Percentiles rank a stretch among this genome's conserved stretches.
Evolutionary conservation across 139 green algal species (phyloP).

Genomic region (Bryopsis sp.): DNA sequence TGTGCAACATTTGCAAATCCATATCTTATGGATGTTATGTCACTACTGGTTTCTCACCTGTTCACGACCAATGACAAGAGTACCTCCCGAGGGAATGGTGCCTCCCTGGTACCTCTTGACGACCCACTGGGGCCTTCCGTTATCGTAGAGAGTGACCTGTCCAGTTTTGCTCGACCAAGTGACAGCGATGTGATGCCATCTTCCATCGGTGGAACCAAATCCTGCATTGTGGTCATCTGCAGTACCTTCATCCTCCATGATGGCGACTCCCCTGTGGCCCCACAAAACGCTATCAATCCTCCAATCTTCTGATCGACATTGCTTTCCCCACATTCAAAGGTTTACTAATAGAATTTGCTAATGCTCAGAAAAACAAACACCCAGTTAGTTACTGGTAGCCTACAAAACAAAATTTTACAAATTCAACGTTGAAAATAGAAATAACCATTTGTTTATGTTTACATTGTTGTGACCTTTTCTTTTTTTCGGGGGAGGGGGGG

Average conservation of each 20-base stretch:
- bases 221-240: slow-evolving; percentile 61
- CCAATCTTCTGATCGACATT: too few species aligned
- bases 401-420: too few species aligned
- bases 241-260: slow-evolving; percentile 83
- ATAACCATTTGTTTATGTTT: too few species aligned
- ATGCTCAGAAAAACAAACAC: too few species aligned
- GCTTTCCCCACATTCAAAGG: too few species aligned
- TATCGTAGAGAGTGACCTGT: slow-evolving; percentile 58
- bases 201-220: slow-evolving; percentile 59
- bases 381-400: too few species aligned
- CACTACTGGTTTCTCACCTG: too few species aligned
- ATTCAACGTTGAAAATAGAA: too few species aligned
- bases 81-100: slow-evolving; percentile 66
- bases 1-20: neutral
- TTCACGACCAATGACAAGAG: slow-evolving; percentile 73
- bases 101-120: slow-evolving; percentile 50
- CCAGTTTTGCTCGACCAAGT: slow-evolving; percentile 62
- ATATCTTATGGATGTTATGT: neutral
- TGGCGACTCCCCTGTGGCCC: slow-evolving; percentile 55
- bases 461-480: too few species aligned
- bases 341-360: too few species aligned
- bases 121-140: slow-evolving; percentile 62
- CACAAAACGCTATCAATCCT: neutral
- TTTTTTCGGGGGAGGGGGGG: too few species aligned
- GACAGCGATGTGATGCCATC: slow-evolving; percentile 79